Base-by-base conservation (phyloP, 176 grass and related monocot genomes). In the Juncus effusus region DNA sequence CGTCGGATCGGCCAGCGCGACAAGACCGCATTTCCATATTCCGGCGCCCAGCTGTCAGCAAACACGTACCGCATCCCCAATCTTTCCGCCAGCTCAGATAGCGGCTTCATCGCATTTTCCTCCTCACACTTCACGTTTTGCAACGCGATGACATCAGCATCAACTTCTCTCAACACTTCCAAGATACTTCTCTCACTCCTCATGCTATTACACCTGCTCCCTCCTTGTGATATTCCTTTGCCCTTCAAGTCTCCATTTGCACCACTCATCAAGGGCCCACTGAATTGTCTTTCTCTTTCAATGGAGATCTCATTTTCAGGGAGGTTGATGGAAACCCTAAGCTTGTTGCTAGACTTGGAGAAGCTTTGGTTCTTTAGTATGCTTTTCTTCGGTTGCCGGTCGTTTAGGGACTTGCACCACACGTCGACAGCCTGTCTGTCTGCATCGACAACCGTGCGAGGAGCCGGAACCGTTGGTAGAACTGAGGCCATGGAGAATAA, bases 21-120 rank as follows among this genome's bases (percentile, higher is more conserved):
- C 73, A 94, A 84, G 38, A 99, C 66, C 60, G 95, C 95, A 64
- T 99, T 84, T 69, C 95, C 95, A 73, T 87, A 99, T 62, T 94
- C 83, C 14, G 95, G 95, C 61, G 95, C 95, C 95, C 95, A 99
- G 83, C 95, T 99, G 83, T 99, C 95, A 2, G 95, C 95, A 70
- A 99, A 99, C 35, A 94, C 81, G 69, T 82, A 99, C 45, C 80
- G 83, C 95, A 99, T 99, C 51, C 95, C 95, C 3, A 99, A 81
- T 54, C 76, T 83, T 19, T 80, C 81, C 3, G 95, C 95, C 12
- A 99, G 77, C 0, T 93, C 89, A 16, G 95, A 93, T 54, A 99
- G 81, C 61, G 95, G 89, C 28, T 77, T 74, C 95, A 99, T 99
- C 57, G 83, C 95, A 54, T 81, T 87, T 73, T 83, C 89, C 83